These are phyloP conservation scores for Davidsoniella eucalypti DNA, from an alignment of 2,329 filamentous ascomycete species.

Conservation along the genomic window DNA sequence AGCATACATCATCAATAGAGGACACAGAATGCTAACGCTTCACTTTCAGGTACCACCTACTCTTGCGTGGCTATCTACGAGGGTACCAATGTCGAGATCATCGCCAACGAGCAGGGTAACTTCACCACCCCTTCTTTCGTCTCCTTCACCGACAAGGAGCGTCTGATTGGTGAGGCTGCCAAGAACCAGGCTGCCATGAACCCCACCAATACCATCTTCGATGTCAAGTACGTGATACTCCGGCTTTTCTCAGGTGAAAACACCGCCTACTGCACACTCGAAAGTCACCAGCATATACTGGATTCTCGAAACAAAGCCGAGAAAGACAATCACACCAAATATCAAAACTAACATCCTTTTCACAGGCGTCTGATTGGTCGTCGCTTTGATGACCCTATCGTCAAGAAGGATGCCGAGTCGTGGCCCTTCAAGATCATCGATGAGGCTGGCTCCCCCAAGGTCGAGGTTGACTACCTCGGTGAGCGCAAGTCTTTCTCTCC, in stretches of 20 bases:
- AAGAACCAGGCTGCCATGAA: conserved; percentile 99
- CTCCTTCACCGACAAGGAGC: conserved; percentile 96
- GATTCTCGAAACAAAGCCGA: too few relatives aligned
- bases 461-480: conserved; percentile 89
- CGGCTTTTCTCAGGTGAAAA: too few relatives aligned
- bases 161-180: conserved; percentile 96
- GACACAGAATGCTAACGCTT: conserved; percentile 6
- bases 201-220: conserved; percentile 94
- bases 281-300: too few relatives aligned
- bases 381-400: conserved; percentile 83
- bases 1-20: not conserved
- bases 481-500: conserved; percentile 94
- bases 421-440: conserved; percentile 99
- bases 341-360: not conserved
- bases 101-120: conserved; percentile 99
- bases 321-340: too few relatives aligned
- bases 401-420: conserved; percentile 97
- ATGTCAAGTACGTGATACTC: conserved; percentile 65
- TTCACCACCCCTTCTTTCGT: conserved; percentile 99
- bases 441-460: conserved; percentile 71
- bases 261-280: too few relatives aligned
- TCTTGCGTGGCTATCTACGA: conserved; percentile 99
- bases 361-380: conserved; percentile 89
- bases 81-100: conserved; percentile 99
- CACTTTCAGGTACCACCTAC: conserved; percentile 77